Evolutionary conservation across 106 monocot genomes (phyloP).

Genomic region (Agapanthus africanus): DNA sequence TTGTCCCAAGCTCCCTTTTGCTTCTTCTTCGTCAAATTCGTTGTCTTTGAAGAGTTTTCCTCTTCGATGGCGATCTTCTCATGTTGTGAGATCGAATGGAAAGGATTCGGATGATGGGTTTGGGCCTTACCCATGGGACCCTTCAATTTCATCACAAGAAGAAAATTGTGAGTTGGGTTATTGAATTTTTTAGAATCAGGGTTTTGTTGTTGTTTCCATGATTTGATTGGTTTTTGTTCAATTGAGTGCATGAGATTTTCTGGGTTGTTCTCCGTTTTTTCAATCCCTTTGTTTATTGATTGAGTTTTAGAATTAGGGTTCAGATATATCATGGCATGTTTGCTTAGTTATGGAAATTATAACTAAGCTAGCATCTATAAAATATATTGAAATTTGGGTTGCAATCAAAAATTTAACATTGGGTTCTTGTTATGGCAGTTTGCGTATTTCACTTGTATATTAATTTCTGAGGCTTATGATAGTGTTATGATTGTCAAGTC

Average conservation of each 20-base stretch:
- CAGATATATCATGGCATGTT: background rate
- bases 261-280: background rate
- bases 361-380: too few species aligned
- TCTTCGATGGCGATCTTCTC: background rate
- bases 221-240: background rate
- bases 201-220: background rate
- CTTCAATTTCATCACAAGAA: slow-evolving; percentile 22
- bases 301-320: background rate
- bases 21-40: background rate
- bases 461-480: too few species aligned
- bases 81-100: slow-evolving; percentile 16
- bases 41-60: background rate
- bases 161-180: slow-evolving; percentile 6
- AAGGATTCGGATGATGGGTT: slow-evolving; percentile 28
- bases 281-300: background rate
- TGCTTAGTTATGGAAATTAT: background rate
- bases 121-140: slow-evolving; percentile 77
- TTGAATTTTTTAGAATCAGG: background rate
- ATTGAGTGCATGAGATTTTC: background rate
- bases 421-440: too few species aligned
- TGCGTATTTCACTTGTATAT: too few species aligned
- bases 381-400: background rate
- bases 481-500: too few species aligned
- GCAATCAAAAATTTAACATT: too few species aligned
- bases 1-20: background rate